Base-by-base conservation (phyloP, 2,329 filamentous ascomycete genomes). In the Clarireedia paspali region DNA sequence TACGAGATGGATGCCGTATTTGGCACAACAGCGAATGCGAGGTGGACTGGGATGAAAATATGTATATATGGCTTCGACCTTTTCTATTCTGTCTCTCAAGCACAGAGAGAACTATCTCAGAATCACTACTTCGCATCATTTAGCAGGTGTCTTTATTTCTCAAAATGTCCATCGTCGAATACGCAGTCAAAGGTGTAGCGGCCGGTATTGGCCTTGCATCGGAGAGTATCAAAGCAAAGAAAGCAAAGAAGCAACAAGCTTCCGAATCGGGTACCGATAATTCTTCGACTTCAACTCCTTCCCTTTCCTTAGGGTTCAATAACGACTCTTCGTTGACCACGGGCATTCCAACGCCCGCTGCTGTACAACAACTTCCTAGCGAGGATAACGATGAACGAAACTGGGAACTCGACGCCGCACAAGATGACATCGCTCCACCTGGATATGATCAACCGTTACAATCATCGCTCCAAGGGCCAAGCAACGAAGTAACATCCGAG, bases 201-300 rank as follows among this genome's bases (percentile, higher is more conserved):
- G 59, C 60, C 5, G 62, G 63, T 20, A 64, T 66, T n/a, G 61
- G 62, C 17, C 60, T 65, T 2, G 63, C 62, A n/a, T 62, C 62
- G 4, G 64, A 66, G 53, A 59, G 53, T n/a, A 54, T 61, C 17
- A 36, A 52, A 1, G n/a, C 54, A 7, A 42, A 54, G 10, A 42
- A 54, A 30, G 49, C 38, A 5, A 50, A 50, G 24, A 50, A 42
- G 30, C 17, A 26, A 26, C 6, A 20, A 42, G 9, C 36, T 17
- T 42, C 23, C 5, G 36, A 30, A 10, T 17, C n/a, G 20, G 12
- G 6, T 10, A 44, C 24, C 36, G 20, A 30, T 14, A 2, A 6
- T 7, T 26, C 24, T 20, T 6, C 0, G 20, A n/a, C 1, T 42
- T 42, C 20, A 39, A 4, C 47, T 6, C 26, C 4, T 17, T 30